Conservation (phyloP, 192 early-diverging fungal genomes). For the Cladochytrium replicatum region DNA sequence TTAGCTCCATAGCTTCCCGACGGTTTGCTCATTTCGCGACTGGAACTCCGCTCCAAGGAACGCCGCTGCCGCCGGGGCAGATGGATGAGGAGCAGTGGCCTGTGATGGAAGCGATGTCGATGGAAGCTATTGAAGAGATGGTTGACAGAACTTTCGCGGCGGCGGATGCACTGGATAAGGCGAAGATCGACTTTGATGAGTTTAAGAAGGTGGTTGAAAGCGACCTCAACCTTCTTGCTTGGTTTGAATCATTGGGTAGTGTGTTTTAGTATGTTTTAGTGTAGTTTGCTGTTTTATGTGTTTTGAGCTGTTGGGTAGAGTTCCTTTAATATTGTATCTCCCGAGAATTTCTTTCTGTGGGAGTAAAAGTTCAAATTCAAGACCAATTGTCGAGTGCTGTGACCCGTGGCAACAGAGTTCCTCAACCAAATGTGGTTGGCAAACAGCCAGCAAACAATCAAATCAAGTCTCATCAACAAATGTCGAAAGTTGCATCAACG, state of each 20-base stretch:
- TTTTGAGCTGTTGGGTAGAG: too few species aligned
- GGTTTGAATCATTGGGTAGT: constrained; percentile 85
- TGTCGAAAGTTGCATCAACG: too few species aligned
- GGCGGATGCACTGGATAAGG: constrained; percentile 34
- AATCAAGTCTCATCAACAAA: too few species aligned
- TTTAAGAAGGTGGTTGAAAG: constrained; percentile 67
- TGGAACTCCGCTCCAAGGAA: not conserved
- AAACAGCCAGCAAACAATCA: too few species aligned
- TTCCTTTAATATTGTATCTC: too few species aligned
- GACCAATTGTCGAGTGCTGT: too few species aligned
- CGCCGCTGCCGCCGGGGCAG: constrained; percentile 18
- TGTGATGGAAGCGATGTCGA: constrained; percentile 84
- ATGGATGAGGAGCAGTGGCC: constrained; percentile 61
- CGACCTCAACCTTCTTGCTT: constrained; percentile 73
- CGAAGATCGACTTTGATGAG: constrained; percentile 67
- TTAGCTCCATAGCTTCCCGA: not conserved
- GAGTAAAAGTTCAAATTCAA: too few species aligned
- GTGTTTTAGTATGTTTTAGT: constrained; percentile 49
- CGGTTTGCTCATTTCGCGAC: too few species aligned
- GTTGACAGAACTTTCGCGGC: constrained; percentile 74
- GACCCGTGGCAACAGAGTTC: too few species aligned
- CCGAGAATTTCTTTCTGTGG: too few species aligned
- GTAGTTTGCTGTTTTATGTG: too few species aligned
- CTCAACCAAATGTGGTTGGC: too few species aligned
- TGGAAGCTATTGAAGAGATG: constrained; percentile 91